These are phyloP conservation scores for Basipetospora chlamydospora DNA, from an alignment of 2,329 filamentous ascomycete species.

Conservation along the genomic window DNA sequence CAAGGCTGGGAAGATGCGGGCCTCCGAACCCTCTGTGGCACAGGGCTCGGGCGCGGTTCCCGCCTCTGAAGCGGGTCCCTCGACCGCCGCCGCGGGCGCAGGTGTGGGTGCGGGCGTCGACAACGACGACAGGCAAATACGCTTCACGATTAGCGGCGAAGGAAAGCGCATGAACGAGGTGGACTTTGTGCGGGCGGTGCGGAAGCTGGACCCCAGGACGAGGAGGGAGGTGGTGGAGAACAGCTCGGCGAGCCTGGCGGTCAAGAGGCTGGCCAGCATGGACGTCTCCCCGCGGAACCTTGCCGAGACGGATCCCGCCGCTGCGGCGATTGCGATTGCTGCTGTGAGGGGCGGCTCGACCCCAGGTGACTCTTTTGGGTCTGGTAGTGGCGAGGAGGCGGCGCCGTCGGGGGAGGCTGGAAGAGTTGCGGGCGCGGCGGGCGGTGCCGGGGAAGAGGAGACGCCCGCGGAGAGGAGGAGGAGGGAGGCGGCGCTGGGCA, in stretches of 20 bases:
- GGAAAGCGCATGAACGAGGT: constrained; percentile 65
- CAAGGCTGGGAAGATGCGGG: no score
- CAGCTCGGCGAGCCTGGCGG: constrained; percentile 29
- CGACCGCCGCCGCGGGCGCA: constrained; percentile 13
- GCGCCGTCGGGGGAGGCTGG: no score
- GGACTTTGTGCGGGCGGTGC: constrained; percentile 63
- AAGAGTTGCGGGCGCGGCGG: constrained; percentile 5
- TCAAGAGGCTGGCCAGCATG: constrained; percentile 35
- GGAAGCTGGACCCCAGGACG: constrained; percentile 54
- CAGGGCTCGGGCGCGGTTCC: no score
- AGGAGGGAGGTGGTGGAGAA: constrained; percentile 38
- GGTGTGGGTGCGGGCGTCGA: constrained; percentile 18
- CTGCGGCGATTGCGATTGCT: no score
- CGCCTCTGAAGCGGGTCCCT: no score
- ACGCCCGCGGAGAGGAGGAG: constrained; percentile 62
- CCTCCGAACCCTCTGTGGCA: no score
- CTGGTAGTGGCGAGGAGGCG: constrained; percentile 12
- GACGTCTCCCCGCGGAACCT: constrained; percentile 11
- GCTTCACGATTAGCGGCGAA: constrained; percentile 63
- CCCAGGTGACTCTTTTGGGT: no score
- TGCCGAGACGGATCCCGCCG: not conserved
- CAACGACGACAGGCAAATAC: constrained; percentile 53
- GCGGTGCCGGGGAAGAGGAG: constrained; percentile 27
- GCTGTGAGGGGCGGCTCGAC: no score
- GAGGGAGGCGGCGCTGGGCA: constrained; percentile 60